These are phyloP conservation scores for Wickerhamomyces queroliae DNA, from an alignment of 805 yeast species.

Conservation along the genomic window DNA sequence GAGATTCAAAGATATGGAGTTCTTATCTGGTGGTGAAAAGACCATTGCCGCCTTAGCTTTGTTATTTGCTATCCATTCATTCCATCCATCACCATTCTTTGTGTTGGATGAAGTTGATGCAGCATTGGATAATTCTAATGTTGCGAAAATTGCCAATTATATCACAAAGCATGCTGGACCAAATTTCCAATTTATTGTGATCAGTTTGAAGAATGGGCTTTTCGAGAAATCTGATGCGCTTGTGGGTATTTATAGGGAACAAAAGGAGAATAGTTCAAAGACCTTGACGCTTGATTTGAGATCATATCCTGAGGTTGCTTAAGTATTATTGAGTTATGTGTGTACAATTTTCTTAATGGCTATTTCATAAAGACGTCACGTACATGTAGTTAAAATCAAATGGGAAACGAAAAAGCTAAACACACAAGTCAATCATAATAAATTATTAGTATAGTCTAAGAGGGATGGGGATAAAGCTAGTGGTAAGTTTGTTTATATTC, in stretches of 20 bases:
- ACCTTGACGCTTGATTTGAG: constrained; percentile 71
- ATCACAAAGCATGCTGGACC: constrained; percentile 72
- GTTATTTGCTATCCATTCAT: constrained; percentile 85
- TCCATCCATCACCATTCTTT: constrained; percentile 91
- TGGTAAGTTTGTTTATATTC: constrained; percentile 12
- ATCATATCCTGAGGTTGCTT: constrained; percentile 40
- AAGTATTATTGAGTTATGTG: not conserved
- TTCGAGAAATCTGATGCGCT: constrained; percentile 86
- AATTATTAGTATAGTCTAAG: too few relatives aligned
- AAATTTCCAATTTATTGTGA: constrained; percentile 84
- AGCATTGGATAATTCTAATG: constrained; percentile 88
- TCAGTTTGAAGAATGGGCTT: constrained; percentile 79
- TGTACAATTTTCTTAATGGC: not conserved
- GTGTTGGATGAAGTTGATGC: constrained; percentile 98
- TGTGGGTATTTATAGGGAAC: constrained; percentile 90
- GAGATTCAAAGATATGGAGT: constrained; percentile 86
- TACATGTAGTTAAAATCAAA: not conserved
- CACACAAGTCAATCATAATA: not conserved
- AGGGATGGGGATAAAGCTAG: too few relatives aligned
- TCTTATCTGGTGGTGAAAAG: constrained; percentile 93
- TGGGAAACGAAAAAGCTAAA: not conserved
- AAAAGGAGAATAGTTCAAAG: constrained; percentile 61
- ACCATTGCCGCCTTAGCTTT: constrained; percentile 94
- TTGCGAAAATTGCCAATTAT: constrained; percentile 80
- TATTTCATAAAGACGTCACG: not conserved